These are phyloP conservation scores for Fusarium albosuccineum DNA, from an alignment of 2,329 filamentous ascomycete species.

Conservation along the genomic window DNA sequence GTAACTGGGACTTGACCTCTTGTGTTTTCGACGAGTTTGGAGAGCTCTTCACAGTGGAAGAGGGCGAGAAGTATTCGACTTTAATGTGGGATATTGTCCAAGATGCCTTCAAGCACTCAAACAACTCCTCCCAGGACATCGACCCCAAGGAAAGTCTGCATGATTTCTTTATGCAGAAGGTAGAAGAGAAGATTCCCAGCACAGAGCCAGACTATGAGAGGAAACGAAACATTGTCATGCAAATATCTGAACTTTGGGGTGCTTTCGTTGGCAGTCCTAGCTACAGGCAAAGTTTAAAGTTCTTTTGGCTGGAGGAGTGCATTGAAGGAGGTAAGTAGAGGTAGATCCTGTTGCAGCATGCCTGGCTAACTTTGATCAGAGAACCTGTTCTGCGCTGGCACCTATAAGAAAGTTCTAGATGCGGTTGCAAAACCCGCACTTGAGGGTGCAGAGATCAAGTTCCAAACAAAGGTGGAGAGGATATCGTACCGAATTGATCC, in stretches of 20 bases:
- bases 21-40: conserved; percentile 71
- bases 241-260: conserved; percentile 76
- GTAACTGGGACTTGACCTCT: conserved; percentile 64
- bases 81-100: conserved; percentile 77
- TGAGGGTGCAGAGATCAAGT: conserved; percentile 66
- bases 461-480: conserved; percentile 60
- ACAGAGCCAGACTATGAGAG: conserved; percentile 55
- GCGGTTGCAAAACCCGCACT: conserved; percentile 69
- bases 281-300: conserved; percentile 76
- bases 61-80: conserved; percentile 62
- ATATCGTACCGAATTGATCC: conserved; percentile 52
- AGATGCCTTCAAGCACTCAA: conserved; percentile 75
- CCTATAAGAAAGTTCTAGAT: conserved; percentile 70
- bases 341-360: background rate
- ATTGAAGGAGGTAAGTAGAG: conserved; percentile 72
- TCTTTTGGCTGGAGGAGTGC: conserved; percentile 83
- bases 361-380: conserved; percentile 53
- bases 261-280: conserved; percentile 77
- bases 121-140: conserved; percentile 65
- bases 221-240: conserved; percentile 60
- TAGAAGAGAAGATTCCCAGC: conserved; percentile 61
- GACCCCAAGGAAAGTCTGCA: conserved; percentile 61
- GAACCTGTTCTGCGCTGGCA: conserved; percentile 71
- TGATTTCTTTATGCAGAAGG: conserved; percentile 65
- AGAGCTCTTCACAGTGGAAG: conserved; percentile 58